Conservation (phyloP, 768 basidiomycete genomes). For the Suillus ampliporus region DNA sequence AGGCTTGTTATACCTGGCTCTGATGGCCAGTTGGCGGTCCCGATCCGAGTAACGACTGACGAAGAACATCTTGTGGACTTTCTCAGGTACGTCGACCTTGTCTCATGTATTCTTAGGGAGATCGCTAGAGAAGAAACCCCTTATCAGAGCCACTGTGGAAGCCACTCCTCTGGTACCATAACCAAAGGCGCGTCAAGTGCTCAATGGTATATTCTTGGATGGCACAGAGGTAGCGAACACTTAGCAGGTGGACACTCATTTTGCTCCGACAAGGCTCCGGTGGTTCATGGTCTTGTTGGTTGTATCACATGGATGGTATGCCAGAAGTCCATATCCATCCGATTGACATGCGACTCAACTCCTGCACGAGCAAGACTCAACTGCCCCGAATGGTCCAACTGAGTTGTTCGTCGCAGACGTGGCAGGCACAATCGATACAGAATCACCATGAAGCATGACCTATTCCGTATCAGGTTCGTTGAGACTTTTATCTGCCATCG, state of each 20-base stretch:
- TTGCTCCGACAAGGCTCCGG: not conserved
- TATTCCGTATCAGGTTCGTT: constrained; percentile 4
- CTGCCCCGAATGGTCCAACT: not conserved
- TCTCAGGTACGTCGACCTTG: not conserved
- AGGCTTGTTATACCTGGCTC: not conserved
- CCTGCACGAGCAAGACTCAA: not conserved
- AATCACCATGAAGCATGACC: not conserved
- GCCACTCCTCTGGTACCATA: not conserved
- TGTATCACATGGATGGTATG: not conserved
- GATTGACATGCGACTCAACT: constrained; percentile 1
- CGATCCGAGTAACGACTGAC: not conserved
- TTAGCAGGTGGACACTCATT: not conserved
- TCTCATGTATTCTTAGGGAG: constrained; percentile 3
- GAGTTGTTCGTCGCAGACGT: not conserved
- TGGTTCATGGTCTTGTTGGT: not conserved
- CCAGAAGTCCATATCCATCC: not conserved
- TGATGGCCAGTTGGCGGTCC: not conserved
- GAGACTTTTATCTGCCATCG: constrained; percentile 3
- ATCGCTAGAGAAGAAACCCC: not conserved
- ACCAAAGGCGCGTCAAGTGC: not conserved
- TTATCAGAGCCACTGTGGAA: not conserved
- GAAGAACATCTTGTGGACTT: not conserved
- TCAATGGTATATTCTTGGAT: not conserved
- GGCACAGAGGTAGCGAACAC: not conserved
- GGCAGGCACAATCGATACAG: not conserved